Evolutionary conservation across 2,329 filamentous ascomycete genomes (phyloP), one percentile per base, ranked within the genome.

Genomic region (Phyllosticta citribraziliensis): DNA sequence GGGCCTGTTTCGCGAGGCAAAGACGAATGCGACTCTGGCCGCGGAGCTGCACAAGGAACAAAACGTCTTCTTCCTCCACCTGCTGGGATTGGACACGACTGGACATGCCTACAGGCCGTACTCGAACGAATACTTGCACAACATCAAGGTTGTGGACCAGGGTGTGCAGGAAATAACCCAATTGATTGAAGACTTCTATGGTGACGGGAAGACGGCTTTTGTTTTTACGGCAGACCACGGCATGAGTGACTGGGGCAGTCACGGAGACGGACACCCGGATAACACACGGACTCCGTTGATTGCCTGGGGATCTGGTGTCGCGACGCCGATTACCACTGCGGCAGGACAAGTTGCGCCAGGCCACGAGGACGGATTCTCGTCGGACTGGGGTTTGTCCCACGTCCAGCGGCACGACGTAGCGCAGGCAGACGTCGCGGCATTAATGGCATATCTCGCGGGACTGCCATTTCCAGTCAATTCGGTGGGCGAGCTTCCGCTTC

Each of bases 171-270:
- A 96, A 74, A 88, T 96, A 56, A 87, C 88, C 0, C 81, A 88
- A 65, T 72, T 96, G 59, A 86, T 97, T 56, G 85, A 96, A 40
- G 83, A 88, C 12, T 99, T 97, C 71, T 99, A 97, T 69, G 81
- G 77, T 67, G 84, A 85, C 65, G 88, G 84, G 60, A 87, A 94
- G 73, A 97, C 94, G 0, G 91, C 95, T 0, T 99, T 93, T 72
- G 84, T 99, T 17, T 99, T 99, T 71, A 99, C 95, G 1, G 94
- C 94, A 8, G 94, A 99, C 70, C 94, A 99, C 73, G 94, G 94
- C 19, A 99, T 99, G 94, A 97, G 91, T 70, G 94, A 99, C 74
- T 97, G 89, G 87, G 94, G 95, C n/a, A 97, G 92, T 67, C 95
- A 99, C 72, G 95, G 95, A 47, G 94, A 99, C 73, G 94, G 94